Evolutionary conservation across 1,139 yeast genomes (phyloP), one percentile per base, ranked within the genome.

Genomic region (Candida anutae): DNA sequence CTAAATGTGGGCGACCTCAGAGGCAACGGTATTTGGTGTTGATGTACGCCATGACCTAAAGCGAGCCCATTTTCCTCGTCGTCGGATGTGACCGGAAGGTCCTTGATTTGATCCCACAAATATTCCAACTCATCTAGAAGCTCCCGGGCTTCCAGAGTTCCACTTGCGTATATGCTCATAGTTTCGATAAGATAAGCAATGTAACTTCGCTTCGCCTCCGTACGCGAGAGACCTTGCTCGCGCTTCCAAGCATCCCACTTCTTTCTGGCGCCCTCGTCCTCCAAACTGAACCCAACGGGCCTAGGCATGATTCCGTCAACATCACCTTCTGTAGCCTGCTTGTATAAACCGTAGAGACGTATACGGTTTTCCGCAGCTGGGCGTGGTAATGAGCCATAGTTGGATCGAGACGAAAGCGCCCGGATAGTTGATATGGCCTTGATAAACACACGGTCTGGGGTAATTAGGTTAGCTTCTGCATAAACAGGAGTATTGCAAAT

Each of bases 231-330:
- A 0, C 94, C 94, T 40, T 76, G 74, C 46, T 80, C 85, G 15
- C 69, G 55, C 42, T 78, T 75, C 94, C 95, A 84, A 0, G 94
- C 85, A 42, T 81, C 90, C 84, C 88, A 81, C 49, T 83, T 82
- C 46, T 74, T 69, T 43, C 72, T 69, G 6, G 81, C 81, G 3
- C 78, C 79, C 41, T 71, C 77, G 42, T 74, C 83, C 39, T 76
- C 84, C 5, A 70, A 61, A 1, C 74, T 53, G 28, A 54, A 57
- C 5, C 87, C 88, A 2, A 55, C 52, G 1, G 90, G 88, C 25
- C 85, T 61, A 2, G 70, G 68, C 74, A 78, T 70, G 16, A 77
- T 62, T 2, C 79, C 78, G 27, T 70, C 73, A 4, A 80, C 85
- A 48, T 84, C 75, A 2, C 94, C 95, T 52, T 82, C 94, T 4